A percentile compares a stretch with the other conserved stretches of the same genome.
phyloP scores from a whole-genome alignment of 106 monocot genomes.

The Apostasia ramifera region DNA sequence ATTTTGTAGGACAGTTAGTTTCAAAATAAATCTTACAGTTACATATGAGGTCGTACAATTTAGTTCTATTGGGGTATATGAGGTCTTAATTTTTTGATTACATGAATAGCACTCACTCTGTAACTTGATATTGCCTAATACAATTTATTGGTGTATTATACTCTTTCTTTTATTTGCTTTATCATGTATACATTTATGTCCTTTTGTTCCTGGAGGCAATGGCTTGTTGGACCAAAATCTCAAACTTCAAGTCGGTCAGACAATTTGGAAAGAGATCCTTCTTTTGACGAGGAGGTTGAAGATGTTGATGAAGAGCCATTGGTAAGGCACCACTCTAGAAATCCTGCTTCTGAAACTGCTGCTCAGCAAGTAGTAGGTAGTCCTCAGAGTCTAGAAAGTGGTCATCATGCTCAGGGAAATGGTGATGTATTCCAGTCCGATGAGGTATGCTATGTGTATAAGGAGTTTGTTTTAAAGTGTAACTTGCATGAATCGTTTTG shows the following conservation, averaged over 20 bases:
- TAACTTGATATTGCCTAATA: no score
- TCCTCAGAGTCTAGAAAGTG: conserved; percentile 19
- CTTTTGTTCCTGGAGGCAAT: conserved; percentile 56
- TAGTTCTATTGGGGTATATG: no score
- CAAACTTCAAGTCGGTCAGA: conserved; percentile 23
- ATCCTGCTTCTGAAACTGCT: conserved; percentile 19
- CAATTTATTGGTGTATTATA: no score
- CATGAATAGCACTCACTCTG: no score
- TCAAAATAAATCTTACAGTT: no score
- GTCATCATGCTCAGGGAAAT: conserved; percentile 26
- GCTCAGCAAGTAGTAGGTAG: conserved; percentile 25
- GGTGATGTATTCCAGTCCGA: conserved; percentile 38
- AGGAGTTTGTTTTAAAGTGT: neutral
- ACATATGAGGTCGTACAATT: no score
- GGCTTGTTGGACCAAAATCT: conserved; percentile 13
- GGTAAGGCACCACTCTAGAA: conserved; percentile 36
- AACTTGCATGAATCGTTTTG: neutral
- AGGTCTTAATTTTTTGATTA: no score
- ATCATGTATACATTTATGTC: neutral
- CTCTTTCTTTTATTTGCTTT: no score
- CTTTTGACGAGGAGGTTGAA: conserved; percentile 54
- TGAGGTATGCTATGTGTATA: conserved; percentile 26
- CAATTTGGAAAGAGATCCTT: conserved; percentile 20
- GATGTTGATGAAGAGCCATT: conserved; percentile 62
- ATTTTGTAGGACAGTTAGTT: no score